Base-by-base conservation (phyloP, 306 rosid species). In the Ammopiptanthus mongolicus region DNA sequence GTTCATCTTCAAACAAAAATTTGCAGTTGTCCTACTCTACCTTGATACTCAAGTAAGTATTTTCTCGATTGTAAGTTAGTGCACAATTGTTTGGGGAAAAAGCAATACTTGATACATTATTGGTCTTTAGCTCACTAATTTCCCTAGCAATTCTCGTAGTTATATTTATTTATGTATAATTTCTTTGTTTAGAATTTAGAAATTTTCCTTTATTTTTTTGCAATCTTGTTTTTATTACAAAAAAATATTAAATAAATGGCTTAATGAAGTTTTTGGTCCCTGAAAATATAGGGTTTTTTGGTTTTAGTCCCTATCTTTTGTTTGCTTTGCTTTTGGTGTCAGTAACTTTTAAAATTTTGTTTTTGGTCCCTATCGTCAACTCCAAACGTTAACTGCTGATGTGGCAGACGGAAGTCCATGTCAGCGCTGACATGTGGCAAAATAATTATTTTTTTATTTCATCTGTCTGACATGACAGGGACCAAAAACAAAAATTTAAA, bases 31-130 rank as follows among this genome's bases (percentile, higher is more conserved):
- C 97, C 13, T 89, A 84, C 78, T 86, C 98, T 76, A 91, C 98
- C 79, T 80, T 91, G 80, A 77, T 95, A 76, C 90, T 95, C 75
- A 95, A 95, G 98, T 91, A 90, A 91, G 97, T 78, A 18, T 70
- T 51, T 66, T 53, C 34, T 60, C 60, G 60, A 44, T 52, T 15
- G 1, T 59, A 48, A 22, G n/a, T 51, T 58, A 18, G 6, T 33
- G 69, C 19, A 25, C 28, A 4, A 14, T 71, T 77, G 75, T 57
- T 69, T 69, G 33, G 21, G 41, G 9, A 62, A 37, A 58, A 57
- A 66, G 2, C 51, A 44, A 28, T 53, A 23, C 48, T 5, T 48
- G 60, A 52, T 59, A 15, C 61, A 25, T 69, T 68, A 50, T 60
- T 73, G 69, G 21, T 50, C 64, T 66, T 67, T 39, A 23, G 10